Base-by-base conservation (phyloP, 208 protist genomes). In the Naegleria gruberi region DNA sequence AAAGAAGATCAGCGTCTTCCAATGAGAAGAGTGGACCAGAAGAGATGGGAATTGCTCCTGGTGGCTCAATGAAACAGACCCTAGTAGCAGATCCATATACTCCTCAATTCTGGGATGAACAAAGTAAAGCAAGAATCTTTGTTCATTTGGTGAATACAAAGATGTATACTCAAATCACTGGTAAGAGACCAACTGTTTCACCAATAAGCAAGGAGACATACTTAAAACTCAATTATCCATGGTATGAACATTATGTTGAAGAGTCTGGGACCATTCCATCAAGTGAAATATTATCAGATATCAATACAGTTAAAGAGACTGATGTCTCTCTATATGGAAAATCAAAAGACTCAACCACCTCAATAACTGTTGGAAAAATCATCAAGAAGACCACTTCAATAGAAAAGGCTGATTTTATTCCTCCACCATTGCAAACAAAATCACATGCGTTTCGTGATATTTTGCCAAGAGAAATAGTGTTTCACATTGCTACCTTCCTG, bases 1-100 rank as follows among this genome's bases (percentile, higher is more conserved):
- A n/a, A n/a, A n/a, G n/a, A n/a, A n/a, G n/a, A n/a, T n/a, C n/a
- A n/a, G n/a, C n/a, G n/a, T n/a, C n/a, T n/a, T n/a, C n/a, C n/a
- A n/a, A n/a, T n/a, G n/a, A n/a, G n/a, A n/a, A n/a, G n/a, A n/a
- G n/a, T n/a, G n/a, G n/a, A n/a, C n/a, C 46, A 51, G 12, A 51
- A 83, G 77, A 83, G n/a, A 8, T 83, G 8, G 77, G 77, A 23
- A 15, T 83, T 15, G 40, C 40, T n/a, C 37, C 77, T 44, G 77
- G 77, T 26, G 77, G 77, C 26, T 44, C 42, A 83, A 83, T 83
- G n/a, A 83, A 83, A 26, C 77, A 83, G 44, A 5, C 42, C 15
- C 42, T 83, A 23, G 26, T 83, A 44, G 77, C 42, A 83, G 77
- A 83, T 83, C 77, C 77, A 44, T 83, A 83, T 83, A 37, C 37